Base-by-base conservation (phyloP, 2,329 filamentous ascomycete genomes). In the Monosporascus sp. region DNA sequence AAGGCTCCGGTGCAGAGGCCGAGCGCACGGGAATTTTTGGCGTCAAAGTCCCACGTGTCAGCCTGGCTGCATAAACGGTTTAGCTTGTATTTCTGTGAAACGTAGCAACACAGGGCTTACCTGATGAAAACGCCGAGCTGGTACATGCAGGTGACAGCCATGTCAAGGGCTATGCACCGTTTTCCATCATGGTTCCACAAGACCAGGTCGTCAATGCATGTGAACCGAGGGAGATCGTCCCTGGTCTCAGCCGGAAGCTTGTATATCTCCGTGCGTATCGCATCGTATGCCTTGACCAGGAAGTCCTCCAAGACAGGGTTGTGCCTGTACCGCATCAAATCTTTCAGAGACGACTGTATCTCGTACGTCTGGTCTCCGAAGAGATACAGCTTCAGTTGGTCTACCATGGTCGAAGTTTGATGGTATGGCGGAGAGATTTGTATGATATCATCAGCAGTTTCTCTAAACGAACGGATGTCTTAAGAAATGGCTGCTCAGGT, bases 1-100 rank as follows among this genome's bases (percentile, higher is more conserved):
- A 70, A 55, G 6, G 64, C 53, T 17, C 68, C 68, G 1, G 65
- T 69, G 50, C 68, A 70, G 17, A 70, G 48, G 38, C 66, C 66
- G 20, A 62, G 31, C 15, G 59, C 39, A n/a, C 50, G 49, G 18
- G 57, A 49, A 27, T 58, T 50, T 11, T 51, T 35, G 35, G 48
- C 43, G 37, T 51, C 14, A 44, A 45, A 50, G 37, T 50, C 22
- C 48, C 48, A 55, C 45, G 56, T 45, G 53, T 59, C 51, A n/a
- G 53, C 46, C 22, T 59, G 57, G 45, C 54, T 60, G 25, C 5
- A 37, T 35, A 24, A 9, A 20, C 20, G 11, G 27, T 43, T 51
- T n/a, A 36, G 27, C 17, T 17, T 31, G 2, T 17, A 3, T 5
- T n/a, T 7, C 7, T 1, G 36, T 17, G 47, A 17, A 43, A 14